Percentiles rank a stretch among this genome's conserved stretches.
These are phyloP conservation scores for Vitis hybrid DNA, from an alignment of 177 flowering plant genomes.

Conservation along the genomic window DNA sequence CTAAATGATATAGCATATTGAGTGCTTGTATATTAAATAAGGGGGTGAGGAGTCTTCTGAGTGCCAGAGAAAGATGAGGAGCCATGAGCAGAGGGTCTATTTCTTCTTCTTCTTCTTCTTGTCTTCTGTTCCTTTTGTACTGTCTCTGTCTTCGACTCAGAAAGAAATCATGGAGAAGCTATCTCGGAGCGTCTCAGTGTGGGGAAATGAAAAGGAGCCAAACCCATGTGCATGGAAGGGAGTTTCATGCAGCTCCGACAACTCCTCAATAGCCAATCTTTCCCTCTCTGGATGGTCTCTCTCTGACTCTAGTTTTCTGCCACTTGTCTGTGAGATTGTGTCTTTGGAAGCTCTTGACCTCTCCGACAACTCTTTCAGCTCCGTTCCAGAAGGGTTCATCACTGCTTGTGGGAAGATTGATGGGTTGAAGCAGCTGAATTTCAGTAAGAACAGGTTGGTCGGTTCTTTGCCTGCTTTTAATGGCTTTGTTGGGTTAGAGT, in stretches of 20 bases:
- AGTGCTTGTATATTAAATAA: neutral
- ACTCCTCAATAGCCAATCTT: constrained; percentile 30
- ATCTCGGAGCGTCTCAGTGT: too few relatives aligned
- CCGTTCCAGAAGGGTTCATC: constrained; percentile 46
- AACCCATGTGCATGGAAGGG: too few relatives aligned
- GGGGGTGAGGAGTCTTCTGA: too few relatives aligned
- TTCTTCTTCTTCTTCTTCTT: neutral
- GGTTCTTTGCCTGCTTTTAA: constrained; percentile 48
- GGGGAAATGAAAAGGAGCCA: too few relatives aligned
- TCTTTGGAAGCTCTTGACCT: constrained; percentile 51
- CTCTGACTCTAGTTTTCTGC: constrained; percentile 36
- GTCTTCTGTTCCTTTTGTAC: constrained; percentile 24
- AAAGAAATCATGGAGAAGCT: too few relatives aligned
- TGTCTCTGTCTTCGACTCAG: constrained; percentile 23
- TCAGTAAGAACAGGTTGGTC: constrained; percentile 46
- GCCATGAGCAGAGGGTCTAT: constrained; percentile 14
- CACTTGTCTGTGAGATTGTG: constrained; percentile 40
- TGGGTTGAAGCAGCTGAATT: constrained; percentile 46
- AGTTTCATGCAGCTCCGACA: neutral
- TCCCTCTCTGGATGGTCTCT: constrained; percentile 34
- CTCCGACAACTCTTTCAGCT: constrained; percentile 42
- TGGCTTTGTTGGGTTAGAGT: constrained; percentile 46
- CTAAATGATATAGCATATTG: too few relatives aligned
- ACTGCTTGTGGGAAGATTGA: constrained; percentile 37
- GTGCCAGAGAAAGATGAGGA: constrained; percentile 4